Evolutionary conservation across 306 rosid genomes (phyloP), one percentile per base, ranked within the genome.

Genomic region (Prunus kanzakura): DNA sequence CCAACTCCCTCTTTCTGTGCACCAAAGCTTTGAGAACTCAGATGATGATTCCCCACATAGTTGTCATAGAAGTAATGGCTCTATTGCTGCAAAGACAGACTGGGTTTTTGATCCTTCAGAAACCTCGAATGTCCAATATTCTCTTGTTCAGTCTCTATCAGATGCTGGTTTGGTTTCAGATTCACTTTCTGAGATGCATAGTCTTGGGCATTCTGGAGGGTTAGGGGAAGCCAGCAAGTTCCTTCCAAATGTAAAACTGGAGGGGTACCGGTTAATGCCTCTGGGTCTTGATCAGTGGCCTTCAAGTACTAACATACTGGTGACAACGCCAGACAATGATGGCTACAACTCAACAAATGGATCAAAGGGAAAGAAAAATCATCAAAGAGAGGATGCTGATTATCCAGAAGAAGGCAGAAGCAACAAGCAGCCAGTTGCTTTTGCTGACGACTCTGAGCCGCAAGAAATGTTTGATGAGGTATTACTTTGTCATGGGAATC

Each of bases 381-480:
- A 35, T 27, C 69, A 30, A 6, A 58, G 82, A 29, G 88, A 47
- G 22, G 45, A 64, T 46, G 57, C 54, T 45, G 70, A 77, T 51
- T 64, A 61, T 20, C 20, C 11, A 19, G 79, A 58, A 61, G 85
- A 74, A 64, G 68, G 75, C 75, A 82, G 89, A 69, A 49, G 51
- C 32, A 64, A 15, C 78, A 86, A 86, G 63, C 82, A 79, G 6
- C 65, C 82, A 7, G 85, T 82, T 52, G 38, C 58, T 65, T 70
- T 3, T 54, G 62, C 56, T 55, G 86, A 76, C 8, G 84, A 77
- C 20, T 49, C 38, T 10, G 83, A 64, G 69, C 71, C 85, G 22
- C 43, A 73, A 11, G 89, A 86, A 9, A 23, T 80, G 41, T 82
- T 82, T 69, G 89, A 82, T 66, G 43, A 65, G 54, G 83, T 82